Percentiles rank a stretch among this genome's conserved stretches.
phyloP scores from a whole-genome alignment of 257 asterid species.

The Leptodermis oblonga region DNA sequence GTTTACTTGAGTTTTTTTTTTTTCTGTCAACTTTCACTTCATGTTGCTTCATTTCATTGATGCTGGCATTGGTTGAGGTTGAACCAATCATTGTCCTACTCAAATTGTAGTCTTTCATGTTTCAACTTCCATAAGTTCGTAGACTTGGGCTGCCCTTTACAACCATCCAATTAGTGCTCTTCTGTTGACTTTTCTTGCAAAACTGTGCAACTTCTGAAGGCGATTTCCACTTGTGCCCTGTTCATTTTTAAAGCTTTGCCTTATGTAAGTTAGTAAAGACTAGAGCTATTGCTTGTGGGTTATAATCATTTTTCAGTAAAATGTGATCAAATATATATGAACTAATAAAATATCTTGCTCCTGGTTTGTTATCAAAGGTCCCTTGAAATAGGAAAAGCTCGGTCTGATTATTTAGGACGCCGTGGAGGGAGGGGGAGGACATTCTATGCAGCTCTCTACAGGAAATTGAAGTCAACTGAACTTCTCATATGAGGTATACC shows the following conservation, averaged over 20 bases:
- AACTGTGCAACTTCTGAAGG: too few relatives aligned
- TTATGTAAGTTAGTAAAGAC: not conserved
- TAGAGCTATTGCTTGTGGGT: too few relatives aligned
- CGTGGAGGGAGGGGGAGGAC: not conserved
- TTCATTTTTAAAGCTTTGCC: not conserved
- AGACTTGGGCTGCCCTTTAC: not conserved
- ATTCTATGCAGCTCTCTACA: not conserved
- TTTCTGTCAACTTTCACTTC: slow-evolving; percentile 7
- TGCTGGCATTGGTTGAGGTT: not conserved
- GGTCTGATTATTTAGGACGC: not conserved
- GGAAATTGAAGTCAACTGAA: slow-evolving; percentile 1
- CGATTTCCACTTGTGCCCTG: slow-evolving; percentile 1
- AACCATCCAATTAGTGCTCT: not conserved
- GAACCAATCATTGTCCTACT: not conserved
- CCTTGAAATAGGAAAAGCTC: not conserved
- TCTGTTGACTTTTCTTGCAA: not conserved
- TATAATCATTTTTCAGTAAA: not conserved
- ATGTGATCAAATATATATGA: not conserved
- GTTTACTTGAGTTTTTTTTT: not conserved
- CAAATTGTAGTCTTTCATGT: not conserved
- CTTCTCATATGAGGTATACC: not conserved
- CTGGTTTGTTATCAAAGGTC: not conserved
- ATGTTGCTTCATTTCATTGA: not conserved
- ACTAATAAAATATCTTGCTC: not conserved
- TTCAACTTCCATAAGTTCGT: not conserved